Conservation (phyloP, 495 filamentous ascomycete species). For the Penicillium robsamsonii region DNA sequence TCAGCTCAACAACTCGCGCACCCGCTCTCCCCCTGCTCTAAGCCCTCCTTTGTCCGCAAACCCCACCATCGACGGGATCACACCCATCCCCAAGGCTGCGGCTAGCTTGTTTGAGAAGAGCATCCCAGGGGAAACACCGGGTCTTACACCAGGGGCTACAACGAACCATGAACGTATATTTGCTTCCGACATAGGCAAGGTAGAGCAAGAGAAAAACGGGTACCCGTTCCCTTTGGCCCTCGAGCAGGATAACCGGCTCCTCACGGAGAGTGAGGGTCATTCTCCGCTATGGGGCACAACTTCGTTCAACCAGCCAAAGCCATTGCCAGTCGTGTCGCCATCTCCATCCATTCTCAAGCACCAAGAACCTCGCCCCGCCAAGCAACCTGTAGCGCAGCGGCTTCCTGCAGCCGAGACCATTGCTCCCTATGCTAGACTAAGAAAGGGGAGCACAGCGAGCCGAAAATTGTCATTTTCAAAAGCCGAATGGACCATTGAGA, state of each 20-base stretch:
- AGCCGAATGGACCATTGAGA: slow-evolving; percentile 77
- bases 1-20: slow-evolving; percentile 34
- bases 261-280: slow-evolving; percentile 45
- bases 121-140: slow-evolving; percentile 38
- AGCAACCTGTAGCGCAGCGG: slow-evolving; percentile 24
- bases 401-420: slow-evolving; percentile 22
- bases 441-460: slow-evolving; percentile 17
- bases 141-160: slow-evolving; percentile 58
- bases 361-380: slow-evolving; percentile 47
- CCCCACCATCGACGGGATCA: slow-evolving; percentile 23
- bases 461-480: slow-evolving; percentile 62
- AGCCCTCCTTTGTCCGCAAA: slow-evolving; percentile 36
- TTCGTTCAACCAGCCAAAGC: slow-evolving; percentile 70
- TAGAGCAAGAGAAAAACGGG: slow-evolving; percentile 29
- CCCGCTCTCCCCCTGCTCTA: slow-evolving; percentile 19
- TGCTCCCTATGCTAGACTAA: slow-evolving; percentile 5
- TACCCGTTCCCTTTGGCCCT: slow-evolving; percentile 35
- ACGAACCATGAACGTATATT: slow-evolving; percentile 63
- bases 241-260: slow-evolving; percentile 19
- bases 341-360: slow-evolving; percentile 70
- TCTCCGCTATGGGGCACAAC: slow-evolving; percentile 64
- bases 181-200: slow-evolving; percentile 33
- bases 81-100: slow-evolving; percentile 37
- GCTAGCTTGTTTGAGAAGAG: slow-evolving; percentile 42
- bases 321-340: slow-evolving; percentile 63